These are phyloP conservation scores for Colletotrichum australisinense DNA, from an alignment of 2,329 filamentous ascomycete genomes.

Conservation along the genomic window DNA sequence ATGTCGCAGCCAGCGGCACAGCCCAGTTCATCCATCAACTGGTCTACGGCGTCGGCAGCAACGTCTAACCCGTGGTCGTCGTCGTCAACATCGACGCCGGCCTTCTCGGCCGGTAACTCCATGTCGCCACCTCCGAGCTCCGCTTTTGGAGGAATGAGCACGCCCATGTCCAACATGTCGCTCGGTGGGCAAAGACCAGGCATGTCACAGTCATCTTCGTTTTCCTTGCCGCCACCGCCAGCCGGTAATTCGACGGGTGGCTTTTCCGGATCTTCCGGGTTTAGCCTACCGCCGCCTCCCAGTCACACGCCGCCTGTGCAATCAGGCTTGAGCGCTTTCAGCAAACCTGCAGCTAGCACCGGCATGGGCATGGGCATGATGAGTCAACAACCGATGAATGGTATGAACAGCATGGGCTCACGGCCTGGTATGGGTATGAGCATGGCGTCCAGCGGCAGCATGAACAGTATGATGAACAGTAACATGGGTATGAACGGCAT, in stretches of 20 bases:
- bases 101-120: slow-evolving; percentile 22
- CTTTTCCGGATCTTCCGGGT: slow-evolving; percentile 49
- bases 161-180: slow-evolving; percentile 61
- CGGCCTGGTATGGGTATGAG: slow-evolving; percentile 33
- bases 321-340: slow-evolving; percentile 37
- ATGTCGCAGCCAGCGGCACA: slow-evolving; percentile 37
- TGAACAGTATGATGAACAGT: slow-evolving; percentile 40
- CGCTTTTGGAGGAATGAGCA: slow-evolving; percentile 50
- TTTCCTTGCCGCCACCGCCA: slow-evolving; percentile 69
- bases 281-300: slow-evolving; percentile 61
- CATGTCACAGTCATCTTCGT: slow-evolving; percentile 57
- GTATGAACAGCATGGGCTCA: slow-evolving; percentile 36
- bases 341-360: slow-evolving; percentile 22
- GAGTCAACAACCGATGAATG: slow-evolving; percentile 22
- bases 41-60: slow-evolving; percentile 57
- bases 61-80: slow-evolving; percentile 62
- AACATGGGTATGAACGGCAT: slow-evolving; percentile 40
- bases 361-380: slow-evolving; percentile 36
- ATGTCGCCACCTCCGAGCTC: slow-evolving; percentile 42
- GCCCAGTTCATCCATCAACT: slow-evolving; percentile 59
- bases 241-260: slow-evolving; percentile 40
- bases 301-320: slow-evolving; percentile 43
- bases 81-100: slow-evolving; percentile 37
- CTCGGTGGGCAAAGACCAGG: slow-evolving; percentile 56
- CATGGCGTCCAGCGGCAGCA: slow-evolving; percentile 45